Conservation (phyloP, 2,329 filamentous ascomycete genomes). For the Fusarium beomiforme region DNA sequence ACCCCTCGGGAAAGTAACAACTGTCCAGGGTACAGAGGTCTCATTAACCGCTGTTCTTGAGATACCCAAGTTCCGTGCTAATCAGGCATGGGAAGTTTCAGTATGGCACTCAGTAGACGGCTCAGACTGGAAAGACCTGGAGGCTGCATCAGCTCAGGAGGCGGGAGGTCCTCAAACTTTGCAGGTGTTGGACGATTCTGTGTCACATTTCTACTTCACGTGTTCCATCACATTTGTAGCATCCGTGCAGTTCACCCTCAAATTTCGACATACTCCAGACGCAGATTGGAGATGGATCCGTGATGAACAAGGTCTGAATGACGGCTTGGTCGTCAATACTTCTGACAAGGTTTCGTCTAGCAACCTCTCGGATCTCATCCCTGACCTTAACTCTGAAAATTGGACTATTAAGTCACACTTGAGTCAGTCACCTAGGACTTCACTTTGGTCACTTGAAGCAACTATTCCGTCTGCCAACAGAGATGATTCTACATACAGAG, state of each 20-base stretch:
- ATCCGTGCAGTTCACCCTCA: conserved; percentile 74
- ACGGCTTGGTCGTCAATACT: conserved; percentile 69
- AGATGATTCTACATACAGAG: conserved; percentile 65
- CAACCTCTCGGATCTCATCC: conserved; percentile 65
- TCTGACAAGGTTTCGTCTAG: conserved; percentile 45
- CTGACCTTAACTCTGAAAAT: conserved; percentile 61
- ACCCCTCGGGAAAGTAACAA: conserved; percentile 78
- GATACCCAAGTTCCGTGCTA: conserved; percentile 63
- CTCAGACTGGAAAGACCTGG: conserved; percentile 64
- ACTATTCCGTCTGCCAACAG: conserved; percentile 65
- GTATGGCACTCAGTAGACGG: conserved; percentile 76
- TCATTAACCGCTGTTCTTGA: conserved; percentile 77
- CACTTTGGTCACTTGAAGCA: conserved; percentile 75
- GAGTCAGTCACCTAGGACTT: conserved; percentile 74
- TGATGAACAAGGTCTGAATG: conserved; percentile 69
- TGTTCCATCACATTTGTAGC: conserved; percentile 58
- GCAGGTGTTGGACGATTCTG: conserved; percentile 46
- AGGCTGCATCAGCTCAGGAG: conserved; percentile 44
- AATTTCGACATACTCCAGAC: conserved; percentile 65
- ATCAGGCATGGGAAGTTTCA: conserved; percentile 74
- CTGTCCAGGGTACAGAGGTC: conserved; percentile 60
- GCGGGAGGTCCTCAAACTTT: conserved; percentile 60
- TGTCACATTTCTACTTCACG: conserved; percentile 63
- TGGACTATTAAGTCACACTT: conserved; percentile 63
- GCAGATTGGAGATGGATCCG: conserved; percentile 77